Evolutionary conservation across 2,329 filamentous ascomycete species (phyloP).

Genomic region (Clarireedia homoeocarpa): DNA sequence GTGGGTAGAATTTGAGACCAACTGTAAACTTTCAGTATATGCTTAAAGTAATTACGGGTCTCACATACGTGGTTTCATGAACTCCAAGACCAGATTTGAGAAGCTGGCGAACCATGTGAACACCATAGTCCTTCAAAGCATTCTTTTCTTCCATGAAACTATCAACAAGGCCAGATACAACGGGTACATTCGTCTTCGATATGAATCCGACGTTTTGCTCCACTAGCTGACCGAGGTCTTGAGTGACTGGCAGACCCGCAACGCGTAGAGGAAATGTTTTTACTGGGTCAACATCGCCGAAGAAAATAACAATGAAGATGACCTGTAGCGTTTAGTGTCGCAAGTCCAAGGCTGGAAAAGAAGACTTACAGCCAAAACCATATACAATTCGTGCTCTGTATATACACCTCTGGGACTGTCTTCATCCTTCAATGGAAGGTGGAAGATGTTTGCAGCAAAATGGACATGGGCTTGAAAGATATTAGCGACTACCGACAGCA

Average conservation of each 20-base stretch:
- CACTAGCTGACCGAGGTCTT: conserved; percentile 50
- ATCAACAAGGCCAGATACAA: conserved; percentile 9
- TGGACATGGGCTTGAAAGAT: conserved; percentile 36
- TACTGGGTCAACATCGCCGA: conserved; percentile 55
- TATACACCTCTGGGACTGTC: conserved; percentile 41
- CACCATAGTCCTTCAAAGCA: conserved; percentile 44
- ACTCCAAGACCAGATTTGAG: conserved; percentile 53
- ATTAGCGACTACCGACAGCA: conserved; percentile 37
- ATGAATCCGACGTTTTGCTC: conserved; percentile 54
- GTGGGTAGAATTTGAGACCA: conserved; percentile 59
- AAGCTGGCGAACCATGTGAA: conserved; percentile 54
- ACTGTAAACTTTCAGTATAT: background rate
- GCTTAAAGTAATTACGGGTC: conserved; percentile 47
- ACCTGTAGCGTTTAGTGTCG: conserved; percentile 40
- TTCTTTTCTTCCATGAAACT: conserved; percentile 38
- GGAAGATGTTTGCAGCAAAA: conserved; percentile 45
- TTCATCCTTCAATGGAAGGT: conserved; percentile 43
- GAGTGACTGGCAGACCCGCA: conserved; percentile 53
- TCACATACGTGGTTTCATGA: conserved; percentile 37
- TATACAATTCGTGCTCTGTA: conserved; percentile 39
- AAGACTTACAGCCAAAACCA: conserved; percentile 7
- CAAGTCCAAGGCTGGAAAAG: background rate
- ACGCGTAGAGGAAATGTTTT: conserved; percentile 54
- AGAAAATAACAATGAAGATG: conserved; percentile 59
- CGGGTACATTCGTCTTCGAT: conserved; percentile 5